Evolutionary conservation across 2,329 filamentous ascomycete species (phyloP).

Genomic region (Phaeosphaeria sp.): DNA sequence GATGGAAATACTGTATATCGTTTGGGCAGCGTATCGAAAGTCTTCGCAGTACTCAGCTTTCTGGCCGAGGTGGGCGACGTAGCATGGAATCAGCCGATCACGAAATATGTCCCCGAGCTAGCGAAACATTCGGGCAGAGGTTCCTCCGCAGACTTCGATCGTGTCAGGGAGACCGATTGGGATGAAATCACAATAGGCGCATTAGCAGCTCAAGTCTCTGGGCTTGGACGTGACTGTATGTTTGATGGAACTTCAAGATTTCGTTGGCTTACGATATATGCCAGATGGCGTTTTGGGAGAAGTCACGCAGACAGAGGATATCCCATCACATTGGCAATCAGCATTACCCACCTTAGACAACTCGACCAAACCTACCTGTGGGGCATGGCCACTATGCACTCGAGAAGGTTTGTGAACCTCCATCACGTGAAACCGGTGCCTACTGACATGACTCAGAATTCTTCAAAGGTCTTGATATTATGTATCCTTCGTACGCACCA

Average conservation of each 20-base stretch:
- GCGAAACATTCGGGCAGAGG: constrained; percentile 7
- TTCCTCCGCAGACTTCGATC: constrained; percentile 21
- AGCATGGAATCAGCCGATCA: constrained; percentile 46
- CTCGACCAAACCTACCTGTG: constrained; percentile 24
- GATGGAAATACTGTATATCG: constrained; percentile 53
- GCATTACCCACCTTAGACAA: constrained; percentile 23
- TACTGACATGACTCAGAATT: constrained; percentile 35
- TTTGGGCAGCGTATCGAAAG: constrained; percentile 51
- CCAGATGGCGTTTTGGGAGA: constrained; percentile 33
- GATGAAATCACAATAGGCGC: constrained; percentile 42
- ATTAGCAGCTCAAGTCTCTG: constrained; percentile 44
- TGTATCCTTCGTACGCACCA: constrained; percentile 41
- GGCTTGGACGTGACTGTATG: constrained; percentile 39
- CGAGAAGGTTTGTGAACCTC: constrained; percentile 17
- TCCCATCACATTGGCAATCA: constrained; percentile 15
- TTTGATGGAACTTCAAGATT: constrained; percentile 11
- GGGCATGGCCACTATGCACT: constrained; percentile 29
- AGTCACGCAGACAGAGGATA: constrained; percentile 26
- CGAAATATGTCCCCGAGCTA: constrained; percentile 35
- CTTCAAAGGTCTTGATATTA: constrained; percentile 40
- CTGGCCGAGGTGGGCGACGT: constrained; percentile 43
- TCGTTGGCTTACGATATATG: constrained; percentile 46
- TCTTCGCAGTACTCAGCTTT: constrained; percentile 49
- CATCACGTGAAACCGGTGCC: not conserved
- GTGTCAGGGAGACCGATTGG: constrained; percentile 37